A percentile compares a stretch with the other conserved stretches of the same genome.
These are phyloP conservation scores for Hypoxylon sp. DNA, from an alignment of 2,329 filamentous ascomycete species.

Conservation along the genomic window DNA sequence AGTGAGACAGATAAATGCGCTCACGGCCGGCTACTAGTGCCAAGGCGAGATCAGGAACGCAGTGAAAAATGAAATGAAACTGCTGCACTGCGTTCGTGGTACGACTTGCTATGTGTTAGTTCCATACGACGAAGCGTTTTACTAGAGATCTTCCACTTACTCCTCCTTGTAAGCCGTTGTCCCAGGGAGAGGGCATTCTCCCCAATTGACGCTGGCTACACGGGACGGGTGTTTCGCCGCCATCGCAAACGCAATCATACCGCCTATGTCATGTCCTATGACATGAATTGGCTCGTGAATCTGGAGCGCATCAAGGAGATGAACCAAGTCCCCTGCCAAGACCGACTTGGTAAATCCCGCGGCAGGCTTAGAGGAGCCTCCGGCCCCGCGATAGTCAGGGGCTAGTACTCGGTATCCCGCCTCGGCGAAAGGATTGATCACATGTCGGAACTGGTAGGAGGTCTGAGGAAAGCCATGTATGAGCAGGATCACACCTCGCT, in stretches of 20 bases:
- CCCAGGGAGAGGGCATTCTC: constrained; percentile 54
- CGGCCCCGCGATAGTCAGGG: constrained; percentile 53
- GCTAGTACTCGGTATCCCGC: constrained; percentile 52
- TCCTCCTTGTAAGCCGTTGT: constrained; percentile 41
- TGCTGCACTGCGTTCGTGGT: constrained; percentile 26
- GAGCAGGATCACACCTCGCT: constrained; percentile 51
- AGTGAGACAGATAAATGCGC: constrained; percentile 52
- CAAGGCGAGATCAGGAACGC: constrained; percentile 50
- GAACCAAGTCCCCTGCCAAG: constrained; percentile 52
- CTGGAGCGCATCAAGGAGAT: constrained; percentile 43
- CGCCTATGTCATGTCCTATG: constrained; percentile 58
- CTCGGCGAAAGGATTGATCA: constrained; percentile 48
- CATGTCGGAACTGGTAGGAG: constrained; percentile 54
- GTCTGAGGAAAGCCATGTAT: constrained; percentile 59
- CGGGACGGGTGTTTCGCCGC: constrained; percentile 48
- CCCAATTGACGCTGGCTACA: constrained; percentile 51
- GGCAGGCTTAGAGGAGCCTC: constrained; percentile 48
- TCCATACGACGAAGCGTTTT: neutral
- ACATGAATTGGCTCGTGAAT: constrained; percentile 52
- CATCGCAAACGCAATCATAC: constrained; percentile 56
- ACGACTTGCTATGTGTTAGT: constrained; percentile 25
- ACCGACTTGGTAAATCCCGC: constrained; percentile 52
- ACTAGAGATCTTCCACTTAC: constrained; percentile 9
- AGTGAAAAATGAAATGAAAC: constrained; percentile 54
- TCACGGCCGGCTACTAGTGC: constrained; percentile 51